Evolutionary conservation across 1,139 yeast species (phyloP), one percentile per base, ranked within the genome.

Genomic region (Pichiaceae sp.): DNA sequence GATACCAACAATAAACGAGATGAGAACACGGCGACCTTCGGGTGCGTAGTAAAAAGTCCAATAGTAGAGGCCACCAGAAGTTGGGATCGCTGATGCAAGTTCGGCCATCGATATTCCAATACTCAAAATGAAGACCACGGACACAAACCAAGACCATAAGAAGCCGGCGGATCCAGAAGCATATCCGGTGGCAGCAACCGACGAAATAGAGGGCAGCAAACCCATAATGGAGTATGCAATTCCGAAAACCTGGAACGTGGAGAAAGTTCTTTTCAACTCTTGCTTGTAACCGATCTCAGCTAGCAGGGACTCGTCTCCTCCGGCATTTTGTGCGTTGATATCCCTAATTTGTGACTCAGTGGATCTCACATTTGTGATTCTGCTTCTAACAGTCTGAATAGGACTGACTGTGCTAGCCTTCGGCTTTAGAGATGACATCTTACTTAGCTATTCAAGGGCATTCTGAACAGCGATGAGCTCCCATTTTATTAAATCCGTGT

Each of bases 121-220:
- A 17, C 63, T 54, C 36, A 72, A 57, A 35, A 75, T 69, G 39
- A 75, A 71, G 27, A 67, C 32, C 34, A 73, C 67, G 29, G 78
- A 67, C 14, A 71, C 51, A 19, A 75, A 54, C 85, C 86, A 78
- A 5, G 81, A 79, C 82, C 84, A 77, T 3, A 75, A 66, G 42
- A 75, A 63, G 3, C 83, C 80, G 4, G 65, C 69, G 0, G 78
- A 70, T 1, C 80, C 80, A 1, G 72, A 67, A 35, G 61, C 54
- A 5, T 66, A 57, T 4, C 72, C 73, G 3, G 59, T 45, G 14
- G 53, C 54, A 8, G 67, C 45, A 16, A 60, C 53, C 1, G 72
- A 64, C 1, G 70, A 59, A 38, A 70, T 65, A 17, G 70, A 63
- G 2, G 76, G 76, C 16, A 70, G 53, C 33, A 71, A 53, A 7